These are phyloP conservation scores for Phytophthora cryptogea DNA, from an alignment of 352 stramenopile species.

Conservation along the genomic window DNA sequence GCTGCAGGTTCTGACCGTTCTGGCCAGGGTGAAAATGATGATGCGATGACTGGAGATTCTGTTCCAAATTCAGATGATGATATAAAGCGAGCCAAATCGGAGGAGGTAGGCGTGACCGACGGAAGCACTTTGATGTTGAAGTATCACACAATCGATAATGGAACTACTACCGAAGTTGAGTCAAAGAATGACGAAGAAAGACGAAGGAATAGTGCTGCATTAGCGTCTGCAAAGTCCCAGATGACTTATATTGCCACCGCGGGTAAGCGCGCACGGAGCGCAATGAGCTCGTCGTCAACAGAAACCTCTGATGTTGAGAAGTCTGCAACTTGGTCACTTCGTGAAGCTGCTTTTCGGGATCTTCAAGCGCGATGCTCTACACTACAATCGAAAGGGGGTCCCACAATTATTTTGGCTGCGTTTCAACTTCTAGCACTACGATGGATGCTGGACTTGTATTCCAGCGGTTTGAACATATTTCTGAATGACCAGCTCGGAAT, in stretches of 20 bases:
- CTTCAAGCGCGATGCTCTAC: constrained; percentile 33
- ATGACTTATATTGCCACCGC: constrained; percentile 53
- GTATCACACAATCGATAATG: constrained; percentile 47
- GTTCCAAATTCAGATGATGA: constrained; percentile 23
- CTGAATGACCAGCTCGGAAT: constrained; percentile 89
- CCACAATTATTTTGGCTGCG: constrained; percentile 57
- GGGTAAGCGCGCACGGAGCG: constrained; percentile 52
- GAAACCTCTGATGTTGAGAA: constrained; percentile 13
- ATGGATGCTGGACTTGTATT: constrained; percentile 83
- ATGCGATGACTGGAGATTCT: constrained; percentile 13
- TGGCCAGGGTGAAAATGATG: constrained; percentile 13
- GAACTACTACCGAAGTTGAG: constrained; percentile 17
- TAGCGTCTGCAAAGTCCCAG: constrained; percentile 31
- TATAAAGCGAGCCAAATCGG: constrained; percentile 27
- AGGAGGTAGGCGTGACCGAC: constrained; percentile 11
- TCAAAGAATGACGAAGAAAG: constrained; percentile 22
- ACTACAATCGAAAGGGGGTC: constrained; percentile 26
- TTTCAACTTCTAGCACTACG: constrained; percentile 81
- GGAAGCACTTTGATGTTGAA: constrained; percentile 34
- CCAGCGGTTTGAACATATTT: constrained; percentile 67
- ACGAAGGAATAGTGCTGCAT: constrained; percentile 14
- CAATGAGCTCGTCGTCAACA: constrained; percentile 37
- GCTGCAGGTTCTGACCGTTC: constrained; percentile 27
- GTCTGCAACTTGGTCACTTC: constrained; percentile 18
- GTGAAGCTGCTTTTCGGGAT: constrained; percentile 32